phyloP scores from a whole-genome alignment of 2,329 filamentous ascomycete genomes.

The Plenodomus lindquistii region DNA sequence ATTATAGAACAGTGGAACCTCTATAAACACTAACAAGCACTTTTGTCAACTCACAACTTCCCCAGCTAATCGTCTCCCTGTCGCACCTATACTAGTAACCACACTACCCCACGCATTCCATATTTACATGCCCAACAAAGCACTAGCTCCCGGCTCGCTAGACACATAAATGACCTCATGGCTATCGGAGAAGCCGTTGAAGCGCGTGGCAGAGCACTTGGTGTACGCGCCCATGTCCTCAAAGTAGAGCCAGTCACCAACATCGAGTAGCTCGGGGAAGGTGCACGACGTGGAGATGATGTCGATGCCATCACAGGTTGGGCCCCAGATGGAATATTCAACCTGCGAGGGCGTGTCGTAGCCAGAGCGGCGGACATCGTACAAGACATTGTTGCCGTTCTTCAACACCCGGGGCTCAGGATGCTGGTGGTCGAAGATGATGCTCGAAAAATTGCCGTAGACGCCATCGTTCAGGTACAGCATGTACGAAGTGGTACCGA shows the following conservation, averaged over 20 bases:
- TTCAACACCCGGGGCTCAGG: slow-evolving; percentile 82
- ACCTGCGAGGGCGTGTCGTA: slow-evolving; percentile 57
- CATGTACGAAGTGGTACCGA: slow-evolving; percentile 80
- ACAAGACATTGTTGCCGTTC: slow-evolving; percentile 60
- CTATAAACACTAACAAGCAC: not conserved
- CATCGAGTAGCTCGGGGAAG: slow-evolving; percentile 77
- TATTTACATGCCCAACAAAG: slow-evolving; percentile 59
- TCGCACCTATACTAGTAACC: not conserved
- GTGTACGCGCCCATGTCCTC: slow-evolving; percentile 99
- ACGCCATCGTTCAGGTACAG: slow-evolving; percentile 96
- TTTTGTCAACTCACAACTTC: not conserved
- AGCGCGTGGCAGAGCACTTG: slow-evolving; percentile 94
- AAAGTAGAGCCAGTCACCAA: slow-evolving; percentile 98
- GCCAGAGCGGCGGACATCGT: slow-evolving; percentile 47
- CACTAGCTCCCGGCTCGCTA: slow-evolving; percentile 85
- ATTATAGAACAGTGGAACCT: not conserved
- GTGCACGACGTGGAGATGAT: slow-evolving; percentile 82
- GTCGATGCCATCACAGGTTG: slow-evolving; percentile 97
- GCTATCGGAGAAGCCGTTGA: slow-evolving; percentile 93
- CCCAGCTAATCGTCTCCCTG: not conserved
- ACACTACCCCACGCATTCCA: not conserved
- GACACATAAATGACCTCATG: slow-evolving; percentile 95
- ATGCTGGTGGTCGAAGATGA: slow-evolving; percentile 98
- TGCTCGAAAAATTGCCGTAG: slow-evolving; percentile 98
- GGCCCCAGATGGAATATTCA: slow-evolving; percentile 97